Conservation (phyloP, 768 basidiomycete species). For the Boletus reticulatus region DNA sequence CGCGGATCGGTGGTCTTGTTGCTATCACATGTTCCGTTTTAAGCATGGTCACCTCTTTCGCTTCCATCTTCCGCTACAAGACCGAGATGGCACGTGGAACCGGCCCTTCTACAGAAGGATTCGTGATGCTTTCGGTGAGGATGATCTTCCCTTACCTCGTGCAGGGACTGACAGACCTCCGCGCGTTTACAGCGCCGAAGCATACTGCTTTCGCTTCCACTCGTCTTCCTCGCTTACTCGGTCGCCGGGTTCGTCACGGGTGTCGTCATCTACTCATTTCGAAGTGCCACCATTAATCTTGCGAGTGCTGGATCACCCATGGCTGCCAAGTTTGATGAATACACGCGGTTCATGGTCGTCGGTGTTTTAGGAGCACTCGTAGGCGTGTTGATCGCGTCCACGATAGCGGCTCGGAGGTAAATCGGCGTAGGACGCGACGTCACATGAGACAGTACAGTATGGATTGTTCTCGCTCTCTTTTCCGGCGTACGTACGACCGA, state of each 20-base stretch:
- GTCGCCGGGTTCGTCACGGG: conserved; percentile 66
- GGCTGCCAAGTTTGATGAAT: conserved; percentile 51
- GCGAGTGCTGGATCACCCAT: conserved; percentile 31
- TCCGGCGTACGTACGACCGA: too few relatives aligned
- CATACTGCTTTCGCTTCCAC: conserved; percentile 66
- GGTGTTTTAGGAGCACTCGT: conserved; percentile 63
- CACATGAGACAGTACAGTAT: too few relatives aligned
- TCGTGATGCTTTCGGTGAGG: conserved; percentile 52
- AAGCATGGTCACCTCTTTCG: conserved; percentile 66
- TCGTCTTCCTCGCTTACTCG: conserved; percentile 72
- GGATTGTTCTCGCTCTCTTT: too few relatives aligned
- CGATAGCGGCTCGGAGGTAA: conserved; percentile 31
- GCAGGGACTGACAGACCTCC: background rate
- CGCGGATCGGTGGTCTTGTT: conserved; percentile 64
- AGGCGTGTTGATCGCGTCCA: conserved; percentile 56
- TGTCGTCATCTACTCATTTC: conserved; percentile 63
- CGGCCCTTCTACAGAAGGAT: conserved; percentile 47
- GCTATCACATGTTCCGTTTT: conserved; percentile 67
- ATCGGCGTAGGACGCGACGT: background rate
- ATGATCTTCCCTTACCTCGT: background rate
- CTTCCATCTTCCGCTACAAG: conserved; percentile 70
- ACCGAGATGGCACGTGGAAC: conserved; percentile 55
- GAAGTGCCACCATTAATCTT: conserved; percentile 44
- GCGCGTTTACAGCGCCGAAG: conserved; percentile 39
- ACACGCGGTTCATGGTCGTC: conserved; percentile 61